Evolutionary conservation across 306 rosid species (phyloP).

Genomic region (Gynostemma pentaphyllum): DNA sequence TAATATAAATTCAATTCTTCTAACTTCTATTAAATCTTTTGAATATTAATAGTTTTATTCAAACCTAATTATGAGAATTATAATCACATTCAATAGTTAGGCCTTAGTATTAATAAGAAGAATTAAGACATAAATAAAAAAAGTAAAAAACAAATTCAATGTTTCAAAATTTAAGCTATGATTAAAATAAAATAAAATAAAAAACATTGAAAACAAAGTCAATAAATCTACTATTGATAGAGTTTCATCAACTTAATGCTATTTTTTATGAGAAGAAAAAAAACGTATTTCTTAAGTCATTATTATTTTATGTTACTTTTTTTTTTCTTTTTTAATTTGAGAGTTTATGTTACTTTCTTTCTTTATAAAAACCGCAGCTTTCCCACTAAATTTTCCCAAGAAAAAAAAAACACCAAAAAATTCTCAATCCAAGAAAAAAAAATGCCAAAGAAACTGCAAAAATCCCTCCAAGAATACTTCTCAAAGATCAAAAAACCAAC

Average conservation of each 20-base stretch:
- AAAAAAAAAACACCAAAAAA: not conserved
- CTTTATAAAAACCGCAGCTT: conserved; percentile 16
- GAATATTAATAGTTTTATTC: not conserved
- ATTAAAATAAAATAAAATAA: not conserved
- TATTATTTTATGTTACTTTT: conserved; percentile 4
- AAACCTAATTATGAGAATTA: not conserved
- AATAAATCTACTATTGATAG: not conserved
- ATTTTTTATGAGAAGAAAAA: not conserved
- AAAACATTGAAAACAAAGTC: not conserved
- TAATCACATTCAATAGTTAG: not conserved
- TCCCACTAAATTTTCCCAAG: not conserved
- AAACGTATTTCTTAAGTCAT: conserved; percentile 6
- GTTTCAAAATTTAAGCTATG: not conserved
- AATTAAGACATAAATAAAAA: not conserved
- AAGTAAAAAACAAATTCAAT: not conserved
- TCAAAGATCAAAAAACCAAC: conserved; percentile 33
- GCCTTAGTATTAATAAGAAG: not conserved
- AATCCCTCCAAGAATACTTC: conserved; percentile 31
- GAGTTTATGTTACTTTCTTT: no score
- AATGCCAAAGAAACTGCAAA: conserved; percentile 51
- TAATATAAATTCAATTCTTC: not conserved
- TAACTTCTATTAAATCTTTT: not conserved
- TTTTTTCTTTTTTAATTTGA: not conserved
- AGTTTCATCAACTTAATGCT: not conserved
- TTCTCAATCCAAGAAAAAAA: not conserved